Conservation (phyloP, 176 grass and related monocot genomes). For the Alopecurus myosuroides region DNA sequence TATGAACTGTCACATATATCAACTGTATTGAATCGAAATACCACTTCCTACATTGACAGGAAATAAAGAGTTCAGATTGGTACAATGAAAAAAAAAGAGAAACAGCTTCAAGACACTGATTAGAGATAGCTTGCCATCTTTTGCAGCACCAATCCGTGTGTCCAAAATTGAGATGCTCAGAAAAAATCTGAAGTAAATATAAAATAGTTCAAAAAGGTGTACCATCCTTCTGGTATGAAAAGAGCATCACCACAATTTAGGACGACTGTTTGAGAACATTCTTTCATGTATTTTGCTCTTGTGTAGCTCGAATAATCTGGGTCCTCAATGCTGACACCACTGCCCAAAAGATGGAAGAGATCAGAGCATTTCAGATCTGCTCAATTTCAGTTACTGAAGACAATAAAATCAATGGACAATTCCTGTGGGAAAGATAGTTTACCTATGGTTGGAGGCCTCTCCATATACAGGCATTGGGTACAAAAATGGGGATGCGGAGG, state of each 20-base stretch:
- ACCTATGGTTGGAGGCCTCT: slow-evolving; percentile 98
- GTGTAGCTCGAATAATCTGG: slow-evolving; percentile 61
- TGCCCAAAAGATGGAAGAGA: slow-evolving; percentile 27
- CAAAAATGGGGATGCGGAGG: slow-evolving; percentile 64
- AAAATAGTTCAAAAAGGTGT: slow-evolving; percentile 14
- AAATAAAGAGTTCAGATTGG: neutral
- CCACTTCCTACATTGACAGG: neutral
- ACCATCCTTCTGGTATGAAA: slow-evolving; percentile 99
- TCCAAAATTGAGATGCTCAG: neutral
- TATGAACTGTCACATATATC: neutral
- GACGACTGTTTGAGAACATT: slow-evolving; percentile 67
- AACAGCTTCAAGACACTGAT: neutral
- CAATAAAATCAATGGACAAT: slow-evolving; percentile 4
- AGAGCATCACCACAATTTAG: slow-evolving; percentile 72
- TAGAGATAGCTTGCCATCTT: neutral
- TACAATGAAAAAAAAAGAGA: neutral
- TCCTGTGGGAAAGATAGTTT: slow-evolving; percentile 11
- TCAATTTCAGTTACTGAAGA: neutral
- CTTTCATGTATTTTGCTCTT: slow-evolving; percentile 66
- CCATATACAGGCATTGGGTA: slow-evolving; percentile 97
- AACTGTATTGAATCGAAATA: neutral
- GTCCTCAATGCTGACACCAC: slow-evolving; percentile 66
- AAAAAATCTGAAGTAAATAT: neutral
- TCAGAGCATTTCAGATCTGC: neutral
- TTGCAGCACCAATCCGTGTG: neutral